Percentiles rank a stretch among this genome's conserved stretches.
Evolutionary conservation across 768 basidiomycete species (phyloP).

Genomic region (Tubosaeta brunneosetosa): DNA sequence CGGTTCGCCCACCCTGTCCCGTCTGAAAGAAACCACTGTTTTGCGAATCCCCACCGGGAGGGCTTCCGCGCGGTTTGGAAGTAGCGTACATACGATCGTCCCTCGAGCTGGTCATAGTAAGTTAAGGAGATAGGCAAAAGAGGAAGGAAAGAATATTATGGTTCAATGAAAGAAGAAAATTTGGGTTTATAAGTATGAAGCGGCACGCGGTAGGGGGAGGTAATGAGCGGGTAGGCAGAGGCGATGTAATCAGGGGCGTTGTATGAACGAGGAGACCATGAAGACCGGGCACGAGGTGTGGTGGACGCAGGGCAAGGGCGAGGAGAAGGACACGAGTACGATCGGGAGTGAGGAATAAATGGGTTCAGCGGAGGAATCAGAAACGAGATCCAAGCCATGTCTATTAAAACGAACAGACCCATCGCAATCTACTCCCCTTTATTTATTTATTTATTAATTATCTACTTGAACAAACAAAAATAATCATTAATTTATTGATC

Average conservation of each 20-base stretch:
- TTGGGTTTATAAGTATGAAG: constrained; percentile 49
- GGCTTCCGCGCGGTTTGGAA: constrained; percentile 58
- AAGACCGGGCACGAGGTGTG: constrained; percentile 49
- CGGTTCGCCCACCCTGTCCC: constrained; percentile 86
- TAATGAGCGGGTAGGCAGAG: constrained; percentile 38
- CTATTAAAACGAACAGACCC: not conserved
- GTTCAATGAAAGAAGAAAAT: constrained; percentile 46
- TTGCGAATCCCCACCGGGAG: constrained; percentile 60
- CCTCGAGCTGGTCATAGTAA: constrained; percentile 65
- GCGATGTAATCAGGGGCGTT: constrained; percentile 44
- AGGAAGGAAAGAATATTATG: constrained; percentile 41
- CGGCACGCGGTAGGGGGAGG: constrained; percentile 41
- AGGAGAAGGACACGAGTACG: constrained; percentile 27
- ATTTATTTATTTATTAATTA: not conserved
- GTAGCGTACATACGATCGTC: constrained; percentile 68
- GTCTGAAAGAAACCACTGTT: constrained; percentile 64
- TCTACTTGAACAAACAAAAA: not conserved
- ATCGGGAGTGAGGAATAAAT: constrained; percentile 24
- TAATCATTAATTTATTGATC: too few species aligned
- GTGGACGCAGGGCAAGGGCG: constrained; percentile 37
- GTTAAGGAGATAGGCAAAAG: constrained; percentile 53
- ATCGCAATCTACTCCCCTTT: not conserved
- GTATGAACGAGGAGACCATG: constrained; percentile 47
- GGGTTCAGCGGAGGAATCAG: constrained; percentile 16
- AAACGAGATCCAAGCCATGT: constrained; percentile 1